A percentile compares a stretch with the other conserved stretches of the same genome.
Conservation (phyloP, 1,139 yeast species). For the Meyerozyma athensensis region DNA sequence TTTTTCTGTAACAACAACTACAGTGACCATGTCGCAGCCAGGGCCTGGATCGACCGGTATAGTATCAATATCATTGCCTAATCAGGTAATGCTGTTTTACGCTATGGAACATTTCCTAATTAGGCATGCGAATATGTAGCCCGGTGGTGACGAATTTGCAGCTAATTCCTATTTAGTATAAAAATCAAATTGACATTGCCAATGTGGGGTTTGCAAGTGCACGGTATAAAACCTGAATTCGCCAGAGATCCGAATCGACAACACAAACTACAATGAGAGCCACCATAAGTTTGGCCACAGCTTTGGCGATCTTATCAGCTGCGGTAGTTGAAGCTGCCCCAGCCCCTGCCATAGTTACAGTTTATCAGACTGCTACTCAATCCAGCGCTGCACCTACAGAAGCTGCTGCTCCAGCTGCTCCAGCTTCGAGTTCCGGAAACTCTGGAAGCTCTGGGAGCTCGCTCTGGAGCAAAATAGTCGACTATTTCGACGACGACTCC, state of each 20-base stretch:
- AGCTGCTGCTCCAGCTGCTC: slow-evolving; percentile 11
- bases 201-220: background rate
- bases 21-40: too few relatives aligned
- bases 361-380: slow-evolving; percentile 22
- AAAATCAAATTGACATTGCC: slow-evolving; percentile 1
- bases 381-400: slow-evolving; percentile 13
- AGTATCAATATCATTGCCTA: background rate
- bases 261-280: background rate
- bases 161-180: slow-evolving; percentile 5
- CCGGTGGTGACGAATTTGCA: background rate
- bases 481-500: background rate
- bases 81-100: background rate
- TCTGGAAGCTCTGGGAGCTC: slow-evolving; percentile 11
- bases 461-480: slow-evolving; percentile 7
- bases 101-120: background rate
- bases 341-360: slow-evolving; percentile 26
- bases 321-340: slow-evolving; percentile 18
- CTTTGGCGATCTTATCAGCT: slow-evolving; percentile 5
- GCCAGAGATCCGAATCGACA: background rate
- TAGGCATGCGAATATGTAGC: slow-evolving; percentile 1
- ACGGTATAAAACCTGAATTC: background rate
- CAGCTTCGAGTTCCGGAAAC: slow-evolving; percentile 10
- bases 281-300: slow-evolving; percentile 4
- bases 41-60: too few relatives aligned
- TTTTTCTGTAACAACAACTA: too few relatives aligned